phyloP scores from a whole-genome alignment of 371 early-diverging fungal species.

The Mucor piriformis region DNA sequence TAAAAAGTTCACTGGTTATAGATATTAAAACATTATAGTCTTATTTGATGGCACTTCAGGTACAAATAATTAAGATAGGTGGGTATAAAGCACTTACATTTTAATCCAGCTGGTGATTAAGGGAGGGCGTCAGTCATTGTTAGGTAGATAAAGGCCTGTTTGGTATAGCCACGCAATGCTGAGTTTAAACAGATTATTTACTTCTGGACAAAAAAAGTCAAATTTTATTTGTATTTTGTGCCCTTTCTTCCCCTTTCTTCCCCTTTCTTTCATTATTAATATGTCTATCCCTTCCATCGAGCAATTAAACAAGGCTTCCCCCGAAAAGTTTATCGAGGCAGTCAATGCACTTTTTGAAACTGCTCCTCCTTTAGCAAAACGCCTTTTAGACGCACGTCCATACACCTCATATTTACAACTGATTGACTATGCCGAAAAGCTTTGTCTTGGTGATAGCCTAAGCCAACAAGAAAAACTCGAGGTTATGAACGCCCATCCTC shows the following conservation, averaged over 20 bases:
- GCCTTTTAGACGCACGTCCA: conserved; percentile 70
- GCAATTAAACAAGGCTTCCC: conserved; percentile 64
- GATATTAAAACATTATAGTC: no score
- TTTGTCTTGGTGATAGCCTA: conserved; percentile 56
- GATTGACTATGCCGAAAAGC: conserved; percentile 58
- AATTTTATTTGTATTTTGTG: no score
- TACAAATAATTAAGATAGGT: no score
- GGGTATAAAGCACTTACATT: no score
- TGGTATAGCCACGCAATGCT: no score
- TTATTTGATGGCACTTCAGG: no score
- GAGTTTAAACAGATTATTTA: no score
- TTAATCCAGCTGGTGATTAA: no score
- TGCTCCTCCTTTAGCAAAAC: conserved; percentile 80
- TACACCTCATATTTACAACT: conserved; percentile 66
- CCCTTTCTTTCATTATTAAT: neutral
- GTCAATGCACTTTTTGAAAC: conserved; percentile 85
- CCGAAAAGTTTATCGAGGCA: conserved; percentile 58
- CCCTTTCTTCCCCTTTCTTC: neutral
- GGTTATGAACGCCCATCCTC: conserved; percentile 86
- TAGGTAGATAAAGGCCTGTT: no score
- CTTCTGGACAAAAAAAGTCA: no score
- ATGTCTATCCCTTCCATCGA: conserved; percentile 67
- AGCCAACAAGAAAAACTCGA: conserved; percentile 65
- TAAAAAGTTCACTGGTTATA: no score
- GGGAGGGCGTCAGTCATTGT: no score